Percentiles rank a stretch among this genome's conserved stretches.
Evolutionary conservation across 495 filamentous ascomycete species (phyloP).

Genomic region (Aspergillus heteromorphus): DNA sequence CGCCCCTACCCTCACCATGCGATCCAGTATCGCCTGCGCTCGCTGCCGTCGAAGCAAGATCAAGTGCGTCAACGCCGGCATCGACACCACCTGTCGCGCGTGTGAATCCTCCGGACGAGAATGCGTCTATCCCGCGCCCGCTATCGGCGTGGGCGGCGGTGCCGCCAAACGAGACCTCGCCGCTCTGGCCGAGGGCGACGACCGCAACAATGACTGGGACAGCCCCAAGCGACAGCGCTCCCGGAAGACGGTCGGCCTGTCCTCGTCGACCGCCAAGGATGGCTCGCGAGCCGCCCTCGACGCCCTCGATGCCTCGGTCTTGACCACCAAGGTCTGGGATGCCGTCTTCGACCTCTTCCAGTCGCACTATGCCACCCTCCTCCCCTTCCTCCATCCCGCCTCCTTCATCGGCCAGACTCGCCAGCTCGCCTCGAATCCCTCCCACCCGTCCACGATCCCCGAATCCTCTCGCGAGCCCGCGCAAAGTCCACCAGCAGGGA

Average conservation of each 20-base stretch:
- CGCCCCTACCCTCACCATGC: slow-evolving; percentile 40
- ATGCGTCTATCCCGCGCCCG: slow-evolving; percentile 67
- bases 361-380: slow-evolving; percentile 72
- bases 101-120: slow-evolving; percentile 72
- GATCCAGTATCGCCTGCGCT: slow-evolving; percentile 75
- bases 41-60: slow-evolving; percentile 78
- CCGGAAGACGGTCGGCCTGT: slow-evolving; percentile 43
- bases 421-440: slow-evolving; percentile 33
- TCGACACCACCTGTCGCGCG: slow-evolving; percentile 67
- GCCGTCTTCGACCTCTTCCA: slow-evolving; percentile 73
- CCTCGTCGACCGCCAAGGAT: slow-evolving; percentile 26
- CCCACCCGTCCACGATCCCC: background rate
- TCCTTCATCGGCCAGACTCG: slow-evolving; percentile 61
- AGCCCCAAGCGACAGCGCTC: slow-evolving; percentile 53
- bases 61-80: slow-evolving; percentile 76
- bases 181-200: slow-evolving; percentile 44
- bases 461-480: slow-evolving; percentile 18
- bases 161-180: slow-evolving; percentile 53
- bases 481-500: slow-evolving; percentile 23
- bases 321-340: slow-evolving; percentile 66
- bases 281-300: slow-evolving; percentile 32
- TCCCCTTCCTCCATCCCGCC: slow-evolving; percentile 77
- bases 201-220: slow-evolving; percentile 54
- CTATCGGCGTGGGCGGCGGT: slow-evolving; percentile 48
- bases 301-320: slow-evolving; percentile 44